phyloP scores from a whole-genome alignment of 176 grass and related monocot genomes.

The Poa pratensis region DNA sequence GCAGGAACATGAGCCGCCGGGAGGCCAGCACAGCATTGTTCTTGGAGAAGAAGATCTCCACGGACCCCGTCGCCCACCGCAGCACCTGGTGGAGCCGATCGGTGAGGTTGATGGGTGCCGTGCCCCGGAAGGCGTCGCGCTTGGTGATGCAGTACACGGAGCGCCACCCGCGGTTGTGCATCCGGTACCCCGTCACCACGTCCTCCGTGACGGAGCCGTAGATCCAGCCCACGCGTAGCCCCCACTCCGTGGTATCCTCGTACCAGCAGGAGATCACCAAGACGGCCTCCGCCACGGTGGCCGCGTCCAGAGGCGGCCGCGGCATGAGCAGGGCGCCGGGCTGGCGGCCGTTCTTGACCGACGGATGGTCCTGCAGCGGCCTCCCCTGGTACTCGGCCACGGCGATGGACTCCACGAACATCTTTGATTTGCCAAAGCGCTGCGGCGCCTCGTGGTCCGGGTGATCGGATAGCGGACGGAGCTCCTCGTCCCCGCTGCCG shows the following conservation, averaged over 20 bases:
- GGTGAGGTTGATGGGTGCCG: constrained; percentile 93
- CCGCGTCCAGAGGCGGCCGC: constrained; percentile 59
- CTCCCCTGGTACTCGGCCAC: constrained; percentile 89
- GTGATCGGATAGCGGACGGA: constrained; percentile 39
- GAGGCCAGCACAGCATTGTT: constrained; percentile 87
- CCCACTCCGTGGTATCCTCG: constrained; percentile 89
- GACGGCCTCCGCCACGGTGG: constrained; percentile 71
- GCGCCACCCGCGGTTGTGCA: constrained; percentile 98
- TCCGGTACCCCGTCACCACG: constrained; percentile 86
- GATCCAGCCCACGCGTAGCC: constrained; percentile 78
- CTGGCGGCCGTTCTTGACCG: constrained; percentile 73
- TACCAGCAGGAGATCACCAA: constrained; percentile 92
- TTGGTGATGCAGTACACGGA: constrained; percentile 93
- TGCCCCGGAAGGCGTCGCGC: constrained; percentile 86
- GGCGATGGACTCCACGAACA: constrained; percentile 68
- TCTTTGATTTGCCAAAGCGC: constrained; percentile 70
- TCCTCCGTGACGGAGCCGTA: constrained; percentile 95
- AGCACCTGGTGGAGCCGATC: constrained; percentile 96
- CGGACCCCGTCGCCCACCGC: constrained; percentile 88
- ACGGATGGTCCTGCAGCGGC: constrained; percentile 82
- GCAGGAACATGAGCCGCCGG: constrained; percentile 81
- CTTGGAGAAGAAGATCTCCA: constrained; percentile 93
- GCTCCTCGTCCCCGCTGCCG: constrained; percentile 33
- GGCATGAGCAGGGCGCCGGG: constrained; percentile 64
- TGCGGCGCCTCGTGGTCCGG: constrained; percentile 61